Conservation (phyloP, 768 basidiomycete species). For the Pholiota conissans region DNA sequence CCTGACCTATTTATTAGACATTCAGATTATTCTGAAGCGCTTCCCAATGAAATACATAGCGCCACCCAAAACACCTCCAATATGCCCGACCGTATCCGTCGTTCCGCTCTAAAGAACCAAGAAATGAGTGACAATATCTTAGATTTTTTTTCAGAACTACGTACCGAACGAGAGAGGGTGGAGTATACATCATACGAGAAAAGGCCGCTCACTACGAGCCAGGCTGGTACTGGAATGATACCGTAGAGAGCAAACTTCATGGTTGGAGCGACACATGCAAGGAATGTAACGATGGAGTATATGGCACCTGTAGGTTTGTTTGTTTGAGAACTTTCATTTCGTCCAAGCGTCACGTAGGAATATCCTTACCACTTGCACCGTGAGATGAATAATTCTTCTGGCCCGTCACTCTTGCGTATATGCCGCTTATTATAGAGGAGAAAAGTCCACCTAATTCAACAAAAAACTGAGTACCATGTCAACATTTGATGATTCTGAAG, state of each 20-base stretch:
- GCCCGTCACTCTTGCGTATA: slow-evolving; percentile 44
- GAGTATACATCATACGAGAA: slow-evolving; percentile 60
- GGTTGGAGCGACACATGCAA: slow-evolving; percentile 68
- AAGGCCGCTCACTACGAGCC: slow-evolving; percentile 68
- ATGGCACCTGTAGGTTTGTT: slow-evolving; percentile 56
- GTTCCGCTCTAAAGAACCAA: slow-evolving; percentile 41
- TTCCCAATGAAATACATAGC: slow-evolving; percentile 50
- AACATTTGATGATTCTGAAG: background rate
- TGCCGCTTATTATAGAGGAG: slow-evolving; percentile 49
- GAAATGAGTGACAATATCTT: background rate
- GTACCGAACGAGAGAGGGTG: slow-evolving; percentile 39
- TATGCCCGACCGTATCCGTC: slow-evolving; percentile 66
- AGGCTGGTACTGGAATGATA: slow-evolving; percentile 78
- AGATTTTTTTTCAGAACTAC: slow-evolving; percentile 10
- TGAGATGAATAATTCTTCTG: slow-evolving; percentile 40
- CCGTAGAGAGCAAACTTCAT: slow-evolving; percentile 72
- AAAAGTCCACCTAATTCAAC: slow-evolving; percentile 55
- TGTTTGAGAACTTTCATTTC: background rate
- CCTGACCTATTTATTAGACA: too few species aligned
- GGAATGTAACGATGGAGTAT: slow-evolving; percentile 67
- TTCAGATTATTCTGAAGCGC: slow-evolving; percentile 33
- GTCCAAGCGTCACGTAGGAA: too few species aligned
- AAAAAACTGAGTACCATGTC: slow-evolving; percentile 2
- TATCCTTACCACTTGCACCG: slow-evolving; percentile 72
- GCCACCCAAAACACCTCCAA: slow-evolving; percentile 66